A percentile compares a stretch with the other conserved stretches of the same genome.
Conservation (phyloP, 345 rosid genomes). For the Eucalyptus rudis region DNA sequence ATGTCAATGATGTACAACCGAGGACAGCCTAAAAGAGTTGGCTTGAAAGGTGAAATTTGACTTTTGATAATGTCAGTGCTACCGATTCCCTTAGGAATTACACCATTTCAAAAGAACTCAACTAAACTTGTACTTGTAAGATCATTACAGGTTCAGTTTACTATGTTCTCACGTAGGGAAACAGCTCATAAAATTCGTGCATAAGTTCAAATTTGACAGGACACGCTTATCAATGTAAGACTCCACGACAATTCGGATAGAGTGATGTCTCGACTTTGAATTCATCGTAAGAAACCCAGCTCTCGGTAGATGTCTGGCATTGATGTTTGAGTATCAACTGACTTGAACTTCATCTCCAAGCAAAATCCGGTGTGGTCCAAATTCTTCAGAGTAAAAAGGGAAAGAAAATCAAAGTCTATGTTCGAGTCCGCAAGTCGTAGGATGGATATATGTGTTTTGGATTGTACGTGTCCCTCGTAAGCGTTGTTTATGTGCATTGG, state of each 20-base stretch:
- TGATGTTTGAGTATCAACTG: background rate
- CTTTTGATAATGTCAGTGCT: background rate
- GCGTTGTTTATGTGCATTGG: too few species aligned
- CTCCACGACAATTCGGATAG: background rate
- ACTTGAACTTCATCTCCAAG: background rate
- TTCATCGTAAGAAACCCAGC: background rate
- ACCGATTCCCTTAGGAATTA: background rate
- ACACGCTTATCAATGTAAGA: background rate
- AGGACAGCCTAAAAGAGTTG: background rate
- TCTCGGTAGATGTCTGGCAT: background rate
- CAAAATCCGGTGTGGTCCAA: background rate
- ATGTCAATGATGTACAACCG: background rate
- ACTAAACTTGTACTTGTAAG: background rate
- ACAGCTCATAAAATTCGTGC: background rate
- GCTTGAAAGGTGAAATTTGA: background rate
- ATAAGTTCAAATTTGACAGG: background rate
- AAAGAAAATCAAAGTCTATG: background rate
- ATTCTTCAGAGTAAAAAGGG: background rate
- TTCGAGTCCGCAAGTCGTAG: background rate
- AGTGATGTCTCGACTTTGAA: background rate
- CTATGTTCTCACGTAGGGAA: background rate
- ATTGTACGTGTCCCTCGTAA: too few species aligned
- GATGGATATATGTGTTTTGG: too few species aligned
- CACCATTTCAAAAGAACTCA: background rate
- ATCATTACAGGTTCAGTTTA: background rate